Conservation (phyloP, 495 filamentous ascomycete genomes). For the Penicillium macrosclerotiorum region DNA sequence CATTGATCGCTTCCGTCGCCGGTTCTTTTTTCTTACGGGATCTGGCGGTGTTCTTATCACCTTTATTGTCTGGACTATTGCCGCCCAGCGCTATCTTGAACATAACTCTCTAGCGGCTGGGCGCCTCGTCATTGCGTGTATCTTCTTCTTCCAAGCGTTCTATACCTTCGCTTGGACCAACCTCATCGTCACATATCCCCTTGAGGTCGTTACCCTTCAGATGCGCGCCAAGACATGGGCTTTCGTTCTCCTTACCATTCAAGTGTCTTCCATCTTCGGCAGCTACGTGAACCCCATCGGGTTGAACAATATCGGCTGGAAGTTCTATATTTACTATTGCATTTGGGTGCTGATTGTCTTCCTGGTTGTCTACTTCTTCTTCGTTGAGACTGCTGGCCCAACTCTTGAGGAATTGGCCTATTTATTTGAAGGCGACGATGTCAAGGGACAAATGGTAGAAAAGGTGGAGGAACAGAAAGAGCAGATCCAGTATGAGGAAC, state of each 20-base stretch:
- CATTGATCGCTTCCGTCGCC: conserved; percentile 56
- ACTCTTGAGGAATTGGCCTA: conserved; percentile 62
- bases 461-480: conserved; percentile 19
- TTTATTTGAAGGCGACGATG: conserved; percentile 17
- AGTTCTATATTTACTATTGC: conserved; percentile 58
- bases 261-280: conserved; percentile 54
- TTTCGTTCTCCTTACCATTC: conserved; percentile 58
- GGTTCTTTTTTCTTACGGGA: conserved; percentile 53
- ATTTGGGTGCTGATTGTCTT: conserved; percentile 59
- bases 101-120: conserved; percentile 43
- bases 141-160: conserved; percentile 55
- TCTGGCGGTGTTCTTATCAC: conserved; percentile 56
- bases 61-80: conserved; percentile 56
- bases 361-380: conserved; percentile 60
- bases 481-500: conserved; percentile 15
- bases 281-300: conserved; percentile 57
- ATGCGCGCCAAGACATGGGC: conserved; percentile 67
- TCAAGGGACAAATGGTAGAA: conserved; percentile 8
- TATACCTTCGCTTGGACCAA: conserved; percentile 61
- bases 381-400: conserved; percentile 60
- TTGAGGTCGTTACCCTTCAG: conserved; percentile 63
- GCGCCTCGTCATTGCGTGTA: conserved; percentile 56
- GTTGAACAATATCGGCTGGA: conserved; percentile 51
- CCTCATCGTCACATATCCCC: conserved; percentile 58
- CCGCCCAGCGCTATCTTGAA: conserved; percentile 51